Percentiles rank a stretch among this genome's conserved stretches.
Conservation (phyloP, 202 grass and related monocot genomes). For the Cymbopogon flexuosus region DNA sequence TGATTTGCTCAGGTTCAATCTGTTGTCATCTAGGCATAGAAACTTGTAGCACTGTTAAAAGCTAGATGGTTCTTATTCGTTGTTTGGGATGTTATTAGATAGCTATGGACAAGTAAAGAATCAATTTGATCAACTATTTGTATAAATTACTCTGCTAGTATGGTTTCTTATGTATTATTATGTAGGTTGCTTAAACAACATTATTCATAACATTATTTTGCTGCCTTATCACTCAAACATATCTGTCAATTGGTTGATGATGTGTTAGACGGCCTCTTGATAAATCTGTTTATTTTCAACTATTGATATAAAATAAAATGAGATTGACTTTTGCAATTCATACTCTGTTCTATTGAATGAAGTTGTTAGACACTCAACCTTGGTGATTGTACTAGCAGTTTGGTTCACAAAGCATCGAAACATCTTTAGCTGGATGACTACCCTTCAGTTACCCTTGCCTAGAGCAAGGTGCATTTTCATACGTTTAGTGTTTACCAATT, state of each 20-base stretch:
- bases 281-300: constrained; percentile 23
- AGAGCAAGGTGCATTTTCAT: neutral
- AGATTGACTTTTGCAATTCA: neutral
- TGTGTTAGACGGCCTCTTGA: neutral
- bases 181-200: neutral
- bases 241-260: constrained; percentile 1
- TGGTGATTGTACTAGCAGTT: constrained; percentile 1
- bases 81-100: neutral
- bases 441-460: neutral
- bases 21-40: constrained; percentile 18
- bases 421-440: neutral
- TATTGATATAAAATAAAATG: neutral
- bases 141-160: neutral
- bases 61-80: constrained; percentile 1
- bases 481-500: constrained; percentile 1
- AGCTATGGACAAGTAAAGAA: constrained; percentile 1
- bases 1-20: neutral
- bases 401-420: constrained; percentile 8
- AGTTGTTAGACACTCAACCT: constrained; percentile 9
- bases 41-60: neutral
- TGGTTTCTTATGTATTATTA: neutral
- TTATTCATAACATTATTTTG: neutral
- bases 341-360: neutral
- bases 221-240: neutral
- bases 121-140: neutral